A percentile compares a stretch with the other conserved stretches of the same genome.
These are phyloP conservation scores for Acanthochlamys bracteata DNA, from an alignment of 106 monocot species.

Conservation along the genomic window DNA sequence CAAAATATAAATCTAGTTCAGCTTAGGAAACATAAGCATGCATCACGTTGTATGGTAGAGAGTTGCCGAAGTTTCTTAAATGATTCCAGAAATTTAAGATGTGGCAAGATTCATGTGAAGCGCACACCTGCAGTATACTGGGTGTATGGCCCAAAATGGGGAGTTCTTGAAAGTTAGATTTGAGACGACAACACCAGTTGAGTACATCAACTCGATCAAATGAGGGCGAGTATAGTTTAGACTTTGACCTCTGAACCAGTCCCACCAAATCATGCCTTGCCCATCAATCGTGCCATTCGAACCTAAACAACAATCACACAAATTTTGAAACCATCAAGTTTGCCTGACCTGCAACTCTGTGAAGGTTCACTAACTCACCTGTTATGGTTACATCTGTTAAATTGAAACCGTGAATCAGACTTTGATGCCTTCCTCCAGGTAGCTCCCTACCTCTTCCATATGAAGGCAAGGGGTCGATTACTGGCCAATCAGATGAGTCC, in stretches of 20 bases:
- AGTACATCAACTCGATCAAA: conserved; percentile 79
- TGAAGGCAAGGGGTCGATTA: conserved; percentile 85
- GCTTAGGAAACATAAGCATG: conserved; percentile 6
- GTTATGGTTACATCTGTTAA: conserved; percentile 81
- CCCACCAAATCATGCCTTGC: conserved; percentile 87
- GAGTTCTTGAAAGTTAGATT: conserved; percentile 84
- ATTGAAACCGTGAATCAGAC: conserved; percentile 70
- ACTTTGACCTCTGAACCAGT: conserved; percentile 39
- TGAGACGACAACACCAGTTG: conserved; percentile 69
- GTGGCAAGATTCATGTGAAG: neutral
- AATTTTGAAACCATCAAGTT: neutral
- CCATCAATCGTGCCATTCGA: conserved; percentile 89
- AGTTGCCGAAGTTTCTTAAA: too few relatives aligned
- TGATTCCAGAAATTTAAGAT: conserved; percentile 2
- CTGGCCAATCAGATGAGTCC: conserved; percentile 73
- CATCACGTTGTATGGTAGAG: conserved; percentile 11
- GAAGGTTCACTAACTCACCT: conserved; percentile 21
- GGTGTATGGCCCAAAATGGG: conserved; percentile 89
- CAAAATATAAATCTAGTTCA: conserved; percentile 12
- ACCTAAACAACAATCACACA: conserved; percentile 26
- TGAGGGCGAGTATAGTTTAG: conserved; percentile 73
- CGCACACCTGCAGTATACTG: conserved; percentile 93
- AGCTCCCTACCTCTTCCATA: conserved; percentile 89
- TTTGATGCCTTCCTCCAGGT: conserved; percentile 79
- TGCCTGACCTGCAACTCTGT: neutral